Conservation (phyloP, 2,329 filamentous ascomycete species). For the Grosmannia serpens region DNA sequence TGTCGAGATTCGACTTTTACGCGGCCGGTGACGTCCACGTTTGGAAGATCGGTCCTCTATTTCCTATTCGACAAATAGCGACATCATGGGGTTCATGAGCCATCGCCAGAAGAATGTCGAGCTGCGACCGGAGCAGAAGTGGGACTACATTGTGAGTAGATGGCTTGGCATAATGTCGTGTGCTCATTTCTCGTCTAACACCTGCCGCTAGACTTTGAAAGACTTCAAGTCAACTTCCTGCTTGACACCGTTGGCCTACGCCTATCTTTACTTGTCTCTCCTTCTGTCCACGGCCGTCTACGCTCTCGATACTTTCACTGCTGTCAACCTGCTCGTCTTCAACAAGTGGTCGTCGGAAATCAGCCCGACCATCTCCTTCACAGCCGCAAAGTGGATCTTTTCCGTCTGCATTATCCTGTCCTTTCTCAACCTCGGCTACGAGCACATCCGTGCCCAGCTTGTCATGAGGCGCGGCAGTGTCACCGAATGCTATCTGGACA, state of each 20-base stretch:
- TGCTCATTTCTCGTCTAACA: neutral
- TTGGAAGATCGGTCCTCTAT: neutral
- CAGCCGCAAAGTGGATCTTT: slow-evolving; percentile 89
- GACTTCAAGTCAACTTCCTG: slow-evolving; percentile 82
- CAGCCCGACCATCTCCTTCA: slow-evolving; percentile 64
- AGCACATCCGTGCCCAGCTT: slow-evolving; percentile 66
- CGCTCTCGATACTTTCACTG: slow-evolving; percentile 83
- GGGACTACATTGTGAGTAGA: slow-evolving; percentile 73
- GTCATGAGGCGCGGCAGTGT: slow-evolving; percentile 80
- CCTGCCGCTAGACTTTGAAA: slow-evolving; percentile 28
- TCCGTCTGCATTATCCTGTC: slow-evolving; percentile 84
- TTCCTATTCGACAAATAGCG: neutral
- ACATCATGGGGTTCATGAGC: slow-evolving; percentile 52
- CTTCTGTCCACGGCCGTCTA: slow-evolving; percentile 75
- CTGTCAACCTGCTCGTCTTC: slow-evolving; percentile 81
- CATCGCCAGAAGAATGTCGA: slow-evolving; percentile 49
- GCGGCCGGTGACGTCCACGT: neutral
- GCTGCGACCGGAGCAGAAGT: slow-evolving; percentile 75
- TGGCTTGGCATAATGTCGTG: neutral
- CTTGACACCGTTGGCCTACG: slow-evolving; percentile 67
- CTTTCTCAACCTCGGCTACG: slow-evolving; percentile 68
- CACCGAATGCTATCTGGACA: slow-evolving; percentile 84
- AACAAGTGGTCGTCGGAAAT: slow-evolving; percentile 81
- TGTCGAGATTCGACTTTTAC: neutral
- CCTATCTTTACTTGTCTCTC: slow-evolving; percentile 71